These are phyloP conservation scores for Spergularia marina DNA, from an alignment of 148 eudicot genomes.

Conservation along the genomic window DNA sequence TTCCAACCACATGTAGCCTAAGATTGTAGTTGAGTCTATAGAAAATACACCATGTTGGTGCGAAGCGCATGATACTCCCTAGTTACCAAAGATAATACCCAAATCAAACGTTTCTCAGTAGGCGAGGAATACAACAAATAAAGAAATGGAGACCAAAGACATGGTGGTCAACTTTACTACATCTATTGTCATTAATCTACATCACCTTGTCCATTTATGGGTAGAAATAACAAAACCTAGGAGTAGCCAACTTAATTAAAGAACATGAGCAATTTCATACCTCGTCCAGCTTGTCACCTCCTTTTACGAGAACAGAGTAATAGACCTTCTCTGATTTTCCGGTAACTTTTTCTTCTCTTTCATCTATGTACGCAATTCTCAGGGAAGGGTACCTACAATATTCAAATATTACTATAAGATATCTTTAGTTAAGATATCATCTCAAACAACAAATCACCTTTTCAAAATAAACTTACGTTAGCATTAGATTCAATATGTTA, in stretches of 20 bases:
- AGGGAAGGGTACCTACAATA: conserved; percentile 83
- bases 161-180: not conserved
- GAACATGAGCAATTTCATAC: conserved; percentile 34
- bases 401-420: conserved; percentile 12
- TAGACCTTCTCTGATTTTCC: conserved; percentile 70
- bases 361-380: conserved; percentile 96
- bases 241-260: not conserved
- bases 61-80: too few species aligned
- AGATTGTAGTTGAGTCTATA: too few species aligned
- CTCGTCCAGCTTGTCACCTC: conserved; percentile 90
- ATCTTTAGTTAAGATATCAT: not conserved
- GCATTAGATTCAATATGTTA: conserved; percentile 87
- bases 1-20: too few species aligned
- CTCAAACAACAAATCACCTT: not conserved
- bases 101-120: not conserved
- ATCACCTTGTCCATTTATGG: conserved; percentile 1
- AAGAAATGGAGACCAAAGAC: conserved; percentile 3
- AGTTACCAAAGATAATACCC: not conserved
- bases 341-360: conserved; percentile 62
- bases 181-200: not conserved
- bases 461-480: conserved; percentile 45
- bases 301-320: conserved; percentile 96
- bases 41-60: too few species aligned
- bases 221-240: conserved; percentile 14
- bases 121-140: conserved; percentile 1